Evolutionary conservation across 345 rosid species (phyloP), one percentile per base, ranked within the genome.

Genomic region (Camelina neglecta): DNA sequence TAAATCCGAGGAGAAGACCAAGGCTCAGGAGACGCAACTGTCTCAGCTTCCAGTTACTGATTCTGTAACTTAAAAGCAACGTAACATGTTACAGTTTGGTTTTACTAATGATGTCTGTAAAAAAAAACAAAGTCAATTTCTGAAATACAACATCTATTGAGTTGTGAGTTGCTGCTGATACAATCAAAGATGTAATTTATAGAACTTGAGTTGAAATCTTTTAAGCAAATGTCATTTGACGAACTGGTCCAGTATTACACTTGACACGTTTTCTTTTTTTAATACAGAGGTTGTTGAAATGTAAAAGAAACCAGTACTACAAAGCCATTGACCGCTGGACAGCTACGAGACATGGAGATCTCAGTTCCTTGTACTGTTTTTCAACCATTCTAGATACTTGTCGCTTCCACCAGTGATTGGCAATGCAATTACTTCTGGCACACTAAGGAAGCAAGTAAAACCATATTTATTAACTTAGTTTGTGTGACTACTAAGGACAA

Each of bases 381-480:
- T 92, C 70, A 92, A 69, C 98, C 98, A 89, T 69, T 92, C 89
- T 11, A 93, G 85, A 81, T 92, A 92, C 61, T 85, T 81, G 58
- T 67, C 84, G 56, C 86, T 89, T 72, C 97, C 98, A 0, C 97
- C 97, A 44, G 82, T 84, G 35, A 94, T 92, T 5, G 97, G 97
- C 84, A 90, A 70, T 48, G 97, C 85, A 67, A 94, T 88, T 53
- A 94, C 92, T 85, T 94, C 98, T n/a, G 98, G 92, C 10, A 89
- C 86, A 20, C 98, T 92, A 66, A 57, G 63, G 38, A 55, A 49
- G 71, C 42, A 61, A 47, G 63, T 21, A 60, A 60, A 35, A 13
- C 69, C 45, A 53, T 8, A 5, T 39, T 67, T 16, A 53, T 6
- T 16, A 15, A 58, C 49, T 55, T 63, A 5, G 39, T 11, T 41